Evolutionary conservation across 2,329 filamentous ascomycete genomes (phyloP), one percentile per base, ranked within the genome.

Genomic region (Paramyrothecium sp.): DNA sequence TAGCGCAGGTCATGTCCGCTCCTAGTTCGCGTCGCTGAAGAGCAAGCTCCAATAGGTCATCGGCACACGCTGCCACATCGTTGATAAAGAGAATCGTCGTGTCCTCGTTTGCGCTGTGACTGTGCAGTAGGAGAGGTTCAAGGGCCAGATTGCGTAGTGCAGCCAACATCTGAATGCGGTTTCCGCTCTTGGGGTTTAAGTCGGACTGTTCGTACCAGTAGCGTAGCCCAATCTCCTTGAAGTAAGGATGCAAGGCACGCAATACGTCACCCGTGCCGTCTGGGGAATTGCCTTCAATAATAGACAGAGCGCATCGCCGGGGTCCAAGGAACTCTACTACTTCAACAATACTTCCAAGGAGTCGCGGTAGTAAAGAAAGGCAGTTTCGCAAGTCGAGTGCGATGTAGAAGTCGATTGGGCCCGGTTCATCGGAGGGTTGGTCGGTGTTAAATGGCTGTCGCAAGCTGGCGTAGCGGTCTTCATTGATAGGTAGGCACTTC

Each of bases 21-120:
- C 65, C 68, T 41, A 81, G 79, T 3, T 60, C 61, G 7, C 58
- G 61, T 23, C 73, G 77, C 66, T 86, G 82, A 60, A 81, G 73
- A 1, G 79, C 62, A 1, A 87, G 71, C 66, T 87, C 84, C 3
- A 88, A 72, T 17, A 87, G 76, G 60, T 87, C 83, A 44, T 86
- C 81, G 8, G 73, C 47, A 57, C 82, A 85, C 5, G 73, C 68
- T 2, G 78, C 78, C 12, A 86, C 78, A 60, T 85, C 80, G 66
- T 85, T 83, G 51, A 85, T 64, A 59, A 84, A 84, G 13, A 84
- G 54, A 3, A 85, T 68, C 2, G 78, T 78, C 2, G 79, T 73
- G 21, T 78, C 67, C 5, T 65, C 65, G 3, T 65, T 65, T 22
- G 67, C 72, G 0, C 44, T 56, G 1, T 61, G 58, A 3, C 61